Percentiles rank a stretch among this genome's conserved stretches.
Conservation (phyloP, 495 filamentous ascomycete species). For the Tetracladium setigerum region DNA sequence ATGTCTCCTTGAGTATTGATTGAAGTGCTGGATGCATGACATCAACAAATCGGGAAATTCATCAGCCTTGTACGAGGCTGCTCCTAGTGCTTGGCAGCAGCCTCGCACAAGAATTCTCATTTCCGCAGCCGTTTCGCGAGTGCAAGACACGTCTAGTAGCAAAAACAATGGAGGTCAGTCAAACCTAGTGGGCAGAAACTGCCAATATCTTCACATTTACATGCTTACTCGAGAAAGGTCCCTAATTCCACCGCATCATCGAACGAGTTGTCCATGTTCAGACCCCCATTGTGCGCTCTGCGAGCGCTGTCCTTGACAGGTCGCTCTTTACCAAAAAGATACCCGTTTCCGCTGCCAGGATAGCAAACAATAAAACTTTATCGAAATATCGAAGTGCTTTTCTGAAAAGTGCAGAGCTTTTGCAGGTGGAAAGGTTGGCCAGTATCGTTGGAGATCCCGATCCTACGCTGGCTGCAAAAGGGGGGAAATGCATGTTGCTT, state of each 20-base stretch:
- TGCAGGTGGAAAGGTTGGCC: conserved; percentile 44
- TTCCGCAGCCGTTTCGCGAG: too few species aligned
- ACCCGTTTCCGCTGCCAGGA: conserved; percentile 66
- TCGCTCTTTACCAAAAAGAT: conserved; percentile 72
- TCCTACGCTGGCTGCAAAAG: conserved; percentile 40
- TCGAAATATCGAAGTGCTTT: conserved; percentile 55
- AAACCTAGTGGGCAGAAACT: too few species aligned
- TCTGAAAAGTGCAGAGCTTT: conserved; percentile 45
- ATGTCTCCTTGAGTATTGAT: too few species aligned
- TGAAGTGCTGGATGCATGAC: too few species aligned
- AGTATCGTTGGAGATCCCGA: conserved; percentile 48
- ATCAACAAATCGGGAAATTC: too few species aligned
- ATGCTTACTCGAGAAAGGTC: conserved; percentile 1
- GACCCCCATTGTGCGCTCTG: conserved; percentile 72
- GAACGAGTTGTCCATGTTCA: conserved; percentile 39
- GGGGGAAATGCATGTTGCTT: conserved; percentile 68
- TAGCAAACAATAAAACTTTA: conserved; percentile 67
- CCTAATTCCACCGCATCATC: not conserved
- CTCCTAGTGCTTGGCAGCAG: too few species aligned
- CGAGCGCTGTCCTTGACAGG: conserved; percentile 73
- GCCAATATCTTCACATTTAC: too few species aligned
- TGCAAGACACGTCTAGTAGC: too few species aligned
- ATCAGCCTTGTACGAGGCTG: too few species aligned
- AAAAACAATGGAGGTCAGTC: too few species aligned
- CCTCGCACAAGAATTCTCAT: too few species aligned